Base-by-base conservation (phyloP, 169 alveolate genomes). In the Plasmodium vivax region DNA sequence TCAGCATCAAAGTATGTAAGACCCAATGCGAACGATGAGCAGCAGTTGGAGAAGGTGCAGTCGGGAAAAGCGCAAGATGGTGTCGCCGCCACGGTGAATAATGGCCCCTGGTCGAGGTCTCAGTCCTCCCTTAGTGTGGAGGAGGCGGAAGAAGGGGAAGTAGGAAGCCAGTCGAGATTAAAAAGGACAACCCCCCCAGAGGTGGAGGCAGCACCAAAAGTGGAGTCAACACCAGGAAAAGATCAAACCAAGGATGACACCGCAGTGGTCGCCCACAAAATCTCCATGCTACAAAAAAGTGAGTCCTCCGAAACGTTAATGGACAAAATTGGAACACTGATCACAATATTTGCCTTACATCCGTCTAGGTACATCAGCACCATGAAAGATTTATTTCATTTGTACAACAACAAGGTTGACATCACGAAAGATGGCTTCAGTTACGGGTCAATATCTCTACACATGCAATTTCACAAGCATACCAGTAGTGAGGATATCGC, bases 391-490 rank as follows among this genome's bases (percentile, higher is more conserved):
- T 75, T 87, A 75, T 75, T 56, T 56, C 56, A 12, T 38, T 8
- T 87, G 23, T 87, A 87, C 56, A 87, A 54, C 71, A 47, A 27
- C 8, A 8, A 75, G 43, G 30, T 87, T 27, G 74, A 87, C 71
- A 56, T 87, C 56, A 75, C 7, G 7, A 30, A 36, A 34, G 80
- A 74, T 23, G 68, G 56, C 38, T 87, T 75, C 77, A n/a, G n/a
- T 41, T 0, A 23, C 82, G 93, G 85, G 27, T 87, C 85, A 19
- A 75, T 87, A 87, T 74, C 81, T 16, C 30, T 84, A n/a, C 54
- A 38, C 34, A 72, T 84, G 5, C 0, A 34, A 8, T 87, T 87
- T 87, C 2, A 12, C 19, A 87, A 75, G 43, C 36, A 47, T 87
- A 27, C 34, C 34, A 47, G 43, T 27, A 32, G 58, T 14, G 38